Base-by-base conservation (phyloP, 495 filamentous ascomycete genomes). In the Penicillium paxilli region DNA sequence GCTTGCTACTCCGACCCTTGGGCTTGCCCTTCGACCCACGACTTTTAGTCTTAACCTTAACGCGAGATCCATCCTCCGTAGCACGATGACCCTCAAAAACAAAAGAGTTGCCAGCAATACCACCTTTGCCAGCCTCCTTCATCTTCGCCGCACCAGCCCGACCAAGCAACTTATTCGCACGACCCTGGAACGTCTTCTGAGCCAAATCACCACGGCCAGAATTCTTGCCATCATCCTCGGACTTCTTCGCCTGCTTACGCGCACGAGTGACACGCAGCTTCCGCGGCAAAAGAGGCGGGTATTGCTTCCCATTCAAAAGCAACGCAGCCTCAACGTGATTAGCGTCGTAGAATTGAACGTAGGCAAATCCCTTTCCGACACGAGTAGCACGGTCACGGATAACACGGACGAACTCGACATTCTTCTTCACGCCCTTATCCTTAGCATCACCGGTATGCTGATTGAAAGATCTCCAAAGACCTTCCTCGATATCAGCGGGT, bases 291-390 rank as follows among this genome's bases (percentile, higher is more conserved):
- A 96, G 84, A 0, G 93, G 92, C 8, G 91, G 91, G 69, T 92
- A 97, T 55, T 89, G 93, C 80, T 97, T 95, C 26, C 84, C 92
- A 56, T 96, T 81, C 54, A 90, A 80, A 25, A 94, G 77, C 8
- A 99, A 78, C 2, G 95, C 93, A 26, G 87, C 83, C 66, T 99
- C 95, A 22, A 98, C 92, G 16, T 84, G 76, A 65, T 92, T 96
- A 22, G 76, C 79, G 59, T 97, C 89, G 81, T 93, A 70, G 69
- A 98, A 99, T 62, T 99, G 95, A 28, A 99, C 92, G 62, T 99
- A 99, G 19, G 95, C 95, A 68, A 99, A 91, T 12, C 95, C 95
- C 69, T 99, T 98, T 42, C 94, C 92, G 42, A 99, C 90, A 28
- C 95, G 83, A 19, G 95, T 98, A 44, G 85, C 85, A 40, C 87